A percentile compares a stretch with the other conserved stretches of the same genome.
Conservation (phyloP, 768 basidiomycete genomes). For the Boletellus ananas region DNA sequence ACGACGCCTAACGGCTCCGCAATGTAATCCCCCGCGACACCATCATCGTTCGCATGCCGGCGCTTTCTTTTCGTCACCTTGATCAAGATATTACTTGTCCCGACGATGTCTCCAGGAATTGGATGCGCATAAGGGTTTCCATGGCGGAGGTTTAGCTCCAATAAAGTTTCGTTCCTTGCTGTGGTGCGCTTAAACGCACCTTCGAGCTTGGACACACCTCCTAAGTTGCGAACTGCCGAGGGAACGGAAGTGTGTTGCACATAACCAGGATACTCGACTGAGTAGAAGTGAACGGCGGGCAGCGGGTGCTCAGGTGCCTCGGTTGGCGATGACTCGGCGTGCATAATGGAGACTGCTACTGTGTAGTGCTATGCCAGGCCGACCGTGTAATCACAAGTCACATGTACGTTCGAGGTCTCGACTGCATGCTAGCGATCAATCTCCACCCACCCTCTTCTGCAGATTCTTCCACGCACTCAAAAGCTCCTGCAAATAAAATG, state of each 20-base stretch:
- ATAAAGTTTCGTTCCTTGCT: slow-evolving; percentile 55
- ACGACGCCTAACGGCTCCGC: slow-evolving; percentile 69
- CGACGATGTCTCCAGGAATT: slow-evolving; percentile 73
- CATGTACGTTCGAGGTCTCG: too few species aligned
- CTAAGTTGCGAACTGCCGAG: slow-evolving; percentile 59
- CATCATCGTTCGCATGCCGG: slow-evolving; percentile 32
- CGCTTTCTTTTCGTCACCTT: slow-evolving; percentile 76
- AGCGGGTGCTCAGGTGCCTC: slow-evolving; percentile 43
- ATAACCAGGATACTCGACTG: slow-evolving; percentile 90
- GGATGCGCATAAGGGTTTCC: slow-evolving; percentile 80
- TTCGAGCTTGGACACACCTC: slow-evolving; percentile 68
- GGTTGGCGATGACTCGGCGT: slow-evolving; percentile 9
- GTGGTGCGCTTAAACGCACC: slow-evolving; percentile 70
- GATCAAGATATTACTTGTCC: slow-evolving; percentile 77
- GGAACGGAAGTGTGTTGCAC: slow-evolving; percentile 60
- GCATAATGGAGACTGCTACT: slow-evolving; percentile 2
- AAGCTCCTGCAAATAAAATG: slow-evolving; percentile 38
- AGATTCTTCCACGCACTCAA: slow-evolving; percentile 38
- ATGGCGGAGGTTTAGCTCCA: slow-evolving; percentile 76
- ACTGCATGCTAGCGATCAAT: slow-evolving; percentile 2
- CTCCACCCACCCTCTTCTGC: slow-evolving; percentile 26
- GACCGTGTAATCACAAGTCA: background rate
- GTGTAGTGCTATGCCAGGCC: background rate
- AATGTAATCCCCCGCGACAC: slow-evolving; percentile 63
- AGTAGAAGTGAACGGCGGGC: slow-evolving; percentile 61